Conservation (phyloP, 768 basidiomycete genomes). For the Kwoniella sp. region DNA sequence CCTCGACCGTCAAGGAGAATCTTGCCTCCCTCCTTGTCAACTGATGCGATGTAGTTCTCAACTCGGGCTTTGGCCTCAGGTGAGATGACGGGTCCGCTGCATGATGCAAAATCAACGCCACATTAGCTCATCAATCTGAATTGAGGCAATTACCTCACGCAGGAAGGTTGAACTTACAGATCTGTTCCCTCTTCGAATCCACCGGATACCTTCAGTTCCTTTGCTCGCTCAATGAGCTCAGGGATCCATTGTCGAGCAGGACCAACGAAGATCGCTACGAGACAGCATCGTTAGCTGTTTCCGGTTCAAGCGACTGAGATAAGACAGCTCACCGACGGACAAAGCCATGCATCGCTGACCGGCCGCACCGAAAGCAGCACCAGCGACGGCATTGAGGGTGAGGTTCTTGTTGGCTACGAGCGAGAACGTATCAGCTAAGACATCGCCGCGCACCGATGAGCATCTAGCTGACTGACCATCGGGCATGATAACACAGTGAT, state of each 20-base stretch:
- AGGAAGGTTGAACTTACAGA: slow-evolving; percentile 63
- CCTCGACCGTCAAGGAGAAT: slow-evolving; percentile 82
- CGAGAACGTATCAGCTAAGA: slow-evolving; percentile 26
- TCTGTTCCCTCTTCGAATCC: slow-evolving; percentile 88
- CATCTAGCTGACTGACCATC: slow-evolving; percentile 66
- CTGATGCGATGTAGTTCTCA: slow-evolving; percentile 66
- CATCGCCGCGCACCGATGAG: too few species aligned
- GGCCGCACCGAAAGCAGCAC: slow-evolving; percentile 94
- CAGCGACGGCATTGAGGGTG: slow-evolving; percentile 85
- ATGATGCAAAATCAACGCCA: not conserved
- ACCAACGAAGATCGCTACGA: slow-evolving; percentile 70
- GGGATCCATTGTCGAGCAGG: slow-evolving; percentile 76
- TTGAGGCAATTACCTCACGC: not conserved
- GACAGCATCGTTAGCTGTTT: too few species aligned
- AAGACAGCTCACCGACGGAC: slow-evolving; percentile 70
- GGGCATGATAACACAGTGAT: slow-evolving; percentile 89
- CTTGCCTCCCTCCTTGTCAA: slow-evolving; percentile 70
- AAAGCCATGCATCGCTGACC: slow-evolving; percentile 98
- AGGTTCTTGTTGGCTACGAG: slow-evolving; percentile 80
- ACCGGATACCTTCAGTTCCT: slow-evolving; percentile 76
- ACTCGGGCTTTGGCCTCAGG: slow-evolving; percentile 77
- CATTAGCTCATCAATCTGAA: not conserved
- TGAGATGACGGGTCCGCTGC: slow-evolving; percentile 60
- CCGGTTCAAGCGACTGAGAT: slow-evolving; percentile 7
- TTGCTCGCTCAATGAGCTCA: slow-evolving; percentile 78